Evolutionary conservation across 192 early-diverging fungal species (phyloP).

Genomic region (Dissophora ornata): DNA sequence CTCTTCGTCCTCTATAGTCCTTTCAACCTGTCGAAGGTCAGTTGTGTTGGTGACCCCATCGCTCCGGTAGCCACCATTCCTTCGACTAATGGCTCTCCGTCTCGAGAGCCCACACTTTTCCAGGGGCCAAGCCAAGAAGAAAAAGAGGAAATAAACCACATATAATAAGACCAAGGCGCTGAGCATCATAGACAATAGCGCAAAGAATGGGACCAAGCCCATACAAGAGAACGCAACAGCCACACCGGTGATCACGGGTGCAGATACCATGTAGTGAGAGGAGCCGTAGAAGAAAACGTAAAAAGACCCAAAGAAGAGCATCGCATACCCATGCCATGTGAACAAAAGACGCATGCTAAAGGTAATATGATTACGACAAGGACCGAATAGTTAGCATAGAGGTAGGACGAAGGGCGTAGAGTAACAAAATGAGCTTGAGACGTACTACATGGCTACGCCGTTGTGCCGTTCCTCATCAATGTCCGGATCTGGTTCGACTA

Average conservation of each 20-base stretch:
- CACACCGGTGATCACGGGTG: constrained; percentile 31
- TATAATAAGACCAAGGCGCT: constrained; percentile 15
- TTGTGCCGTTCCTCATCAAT: constrained; percentile 53
- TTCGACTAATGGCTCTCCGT: constrained; percentile 40
- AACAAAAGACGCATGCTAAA: constrained; percentile 30
- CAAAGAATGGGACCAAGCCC: constrained; percentile 44
- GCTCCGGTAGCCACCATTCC: constrained; percentile 44
- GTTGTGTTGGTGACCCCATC: constrained; percentile 40
- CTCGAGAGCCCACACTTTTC: constrained; percentile 33
- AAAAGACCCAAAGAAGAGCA: constrained; percentile 29
- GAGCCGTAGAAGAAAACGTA: constrained; percentile 36
- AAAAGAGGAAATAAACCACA: constrained; percentile 20
- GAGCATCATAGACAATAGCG: constrained; percentile 17
- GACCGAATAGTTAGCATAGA: too few species aligned
- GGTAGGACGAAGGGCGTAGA: too few species aligned
- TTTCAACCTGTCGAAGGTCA: constrained; percentile 26
- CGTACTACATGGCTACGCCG: constrained; percentile 44
- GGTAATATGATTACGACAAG: too few species aligned
- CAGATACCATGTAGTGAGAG: neutral
- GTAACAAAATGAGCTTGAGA: too few species aligned
- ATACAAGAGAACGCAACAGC: constrained; percentile 37
- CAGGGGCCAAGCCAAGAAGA: constrained; percentile 25
- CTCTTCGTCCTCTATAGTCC: constrained; percentile 8
- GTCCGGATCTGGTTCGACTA: constrained; percentile 35
- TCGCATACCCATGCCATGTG: constrained; percentile 51